Evolutionary conservation across 345 rosid species (phyloP), one percentile per base, ranked within the genome.

Genomic region (Excoecaria agallocha): DNA sequence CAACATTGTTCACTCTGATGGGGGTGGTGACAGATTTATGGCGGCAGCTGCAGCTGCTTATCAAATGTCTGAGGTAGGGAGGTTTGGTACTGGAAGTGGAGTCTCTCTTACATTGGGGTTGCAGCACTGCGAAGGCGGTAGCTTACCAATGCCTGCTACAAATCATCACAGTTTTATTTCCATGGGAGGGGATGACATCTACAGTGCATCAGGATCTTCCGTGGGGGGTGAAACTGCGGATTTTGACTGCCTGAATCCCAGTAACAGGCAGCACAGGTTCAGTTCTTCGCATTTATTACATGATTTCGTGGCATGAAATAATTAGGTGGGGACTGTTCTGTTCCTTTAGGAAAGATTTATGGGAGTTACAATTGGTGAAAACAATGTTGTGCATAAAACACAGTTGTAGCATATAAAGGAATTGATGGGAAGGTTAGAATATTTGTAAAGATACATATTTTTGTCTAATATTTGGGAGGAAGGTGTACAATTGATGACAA

Each of bases 261-360:
- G 85, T 37, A 86, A 83, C 77, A 85, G 87, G 82, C 88, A 87
- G 71, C 89, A 88, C 71, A 83, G 87, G 84, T 87, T 90, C 70
- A 78, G 81, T 56, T 87, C 89, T 57, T 80, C 89, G 38, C 96
- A 90, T 75, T 84, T 87, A 66, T 75, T 92, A 61, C 98, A 91
- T 80, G 98, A 92, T 88, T 92, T 94, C 79, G 98, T 91, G 39
- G 94, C 88, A 10, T 94, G 89, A 86, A 74, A 76, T 46, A 66
- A 57, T 24, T 50, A 69, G 45, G 17, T 0, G 48, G 37, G 43
- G 12, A 12, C 17, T 0, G 17, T 30, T 30, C 1, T 30, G 55
- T 46, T 71, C 49, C 62, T 15, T 6, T 50, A 64, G 41, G n/a
- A 45, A 72, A 58, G 69, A 50, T 68, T 48, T 66, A 58, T 58